phyloP scores from a whole-genome alignment of 108 stramenopile genomes.

The Pelagomonas calceolata region DNA sequence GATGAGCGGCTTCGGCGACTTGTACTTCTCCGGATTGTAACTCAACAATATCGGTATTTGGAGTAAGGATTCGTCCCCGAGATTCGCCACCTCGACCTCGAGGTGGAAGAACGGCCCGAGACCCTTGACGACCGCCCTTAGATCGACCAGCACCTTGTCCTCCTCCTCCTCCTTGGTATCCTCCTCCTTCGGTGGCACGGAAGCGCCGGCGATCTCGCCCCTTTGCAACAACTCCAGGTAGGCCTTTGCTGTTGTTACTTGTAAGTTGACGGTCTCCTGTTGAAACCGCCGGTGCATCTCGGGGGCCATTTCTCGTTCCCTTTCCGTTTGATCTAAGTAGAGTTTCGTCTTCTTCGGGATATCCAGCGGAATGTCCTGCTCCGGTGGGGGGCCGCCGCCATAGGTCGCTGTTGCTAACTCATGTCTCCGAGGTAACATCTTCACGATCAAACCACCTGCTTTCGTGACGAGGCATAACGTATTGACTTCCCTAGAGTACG shows the following conservation, averaged over 20 bases:
- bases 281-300: slow-evolving; percentile 50
- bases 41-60: not conserved
- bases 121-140: slow-evolving; percentile 12
- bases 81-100: slow-evolving; percentile 16
- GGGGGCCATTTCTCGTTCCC: slow-evolving; percentile 33
- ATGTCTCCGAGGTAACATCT: slow-evolving; percentile 37
- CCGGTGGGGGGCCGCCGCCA: slow-evolving; percentile 34
- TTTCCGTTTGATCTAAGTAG: slow-evolving; percentile 47
- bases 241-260: slow-evolving; percentile 37
- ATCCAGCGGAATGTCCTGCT: slow-evolving; percentile 49
- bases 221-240: slow-evolving; percentile 36
- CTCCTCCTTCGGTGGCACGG: slow-evolving; percentile 6
- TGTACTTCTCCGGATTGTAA: slow-evolving; percentile 3
- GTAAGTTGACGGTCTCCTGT: slow-evolving; percentile 44
- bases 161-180: not conserved
- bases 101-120: slow-evolving; percentile 35
- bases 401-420: slow-evolving; percentile 6
- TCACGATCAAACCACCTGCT: slow-evolving; percentile 34
- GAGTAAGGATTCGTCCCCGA: not conserved
- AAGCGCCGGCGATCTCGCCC: slow-evolving; percentile 30
- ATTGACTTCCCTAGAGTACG: slow-evolving; percentile 38
- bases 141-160: slow-evolving; percentile 7
- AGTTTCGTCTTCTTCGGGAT: slow-evolving; percentile 51
- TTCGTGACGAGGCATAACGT: slow-evolving; percentile 28
- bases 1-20: not conserved